A percentile compares a stretch with the other conserved stretches of the same genome.
phyloP scores from a whole-genome alignment of 2,329 filamentous ascomycete species.

The Penicillium sp. region DNA sequence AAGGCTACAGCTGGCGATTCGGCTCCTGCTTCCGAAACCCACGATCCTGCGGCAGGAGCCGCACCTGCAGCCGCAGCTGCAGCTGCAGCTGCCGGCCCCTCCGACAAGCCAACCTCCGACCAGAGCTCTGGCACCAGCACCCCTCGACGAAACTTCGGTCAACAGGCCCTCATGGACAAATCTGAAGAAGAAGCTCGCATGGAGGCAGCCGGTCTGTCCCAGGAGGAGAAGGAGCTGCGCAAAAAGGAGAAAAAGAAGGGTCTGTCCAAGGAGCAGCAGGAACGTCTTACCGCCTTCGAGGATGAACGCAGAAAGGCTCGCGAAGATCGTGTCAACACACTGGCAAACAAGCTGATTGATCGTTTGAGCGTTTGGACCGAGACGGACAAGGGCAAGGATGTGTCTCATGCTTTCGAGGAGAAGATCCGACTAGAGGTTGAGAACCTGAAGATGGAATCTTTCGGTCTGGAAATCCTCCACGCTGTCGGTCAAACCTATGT shows the following conservation, averaged over 20 bases:
- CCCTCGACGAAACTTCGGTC: constrained; percentile 62
- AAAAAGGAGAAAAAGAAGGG: constrained; percentile 88
- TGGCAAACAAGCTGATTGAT: constrained; percentile 81
- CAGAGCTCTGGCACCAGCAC: constrained; percentile 45
- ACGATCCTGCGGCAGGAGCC: constrained; percentile 57
- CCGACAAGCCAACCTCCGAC: constrained; percentile 22
- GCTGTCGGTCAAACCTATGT: constrained; percentile 91
- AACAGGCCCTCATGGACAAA: constrained; percentile 83
- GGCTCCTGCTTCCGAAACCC: constrained; percentile 40
- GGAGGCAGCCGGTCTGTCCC: constrained; percentile 62
- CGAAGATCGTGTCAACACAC: constrained; percentile 82
- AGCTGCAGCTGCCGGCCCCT: constrained; percentile 20
- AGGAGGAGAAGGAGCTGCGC: constrained; percentile 71
- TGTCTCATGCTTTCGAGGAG: constrained; percentile 85
- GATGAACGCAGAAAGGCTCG: constrained; percentile 78
- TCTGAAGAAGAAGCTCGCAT: constrained; percentile 73
- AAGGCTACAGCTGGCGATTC: constrained; percentile 39
- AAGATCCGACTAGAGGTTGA: constrained; percentile 95
- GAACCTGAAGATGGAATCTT: constrained; percentile 98
- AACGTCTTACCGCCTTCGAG: constrained; percentile 86
- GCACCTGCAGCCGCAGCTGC: constrained; percentile 29
- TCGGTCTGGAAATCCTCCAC: constrained; percentile 92
- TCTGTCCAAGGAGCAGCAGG: constrained; percentile 85
- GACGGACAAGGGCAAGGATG: constrained; percentile 82
- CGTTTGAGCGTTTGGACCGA: constrained; percentile 95